Evolutionary conservation across 106 monocot genomes (phyloP), one percentile per base, ranked within the genome.

Genomic region (Amphibolis antarctica): DNA sequence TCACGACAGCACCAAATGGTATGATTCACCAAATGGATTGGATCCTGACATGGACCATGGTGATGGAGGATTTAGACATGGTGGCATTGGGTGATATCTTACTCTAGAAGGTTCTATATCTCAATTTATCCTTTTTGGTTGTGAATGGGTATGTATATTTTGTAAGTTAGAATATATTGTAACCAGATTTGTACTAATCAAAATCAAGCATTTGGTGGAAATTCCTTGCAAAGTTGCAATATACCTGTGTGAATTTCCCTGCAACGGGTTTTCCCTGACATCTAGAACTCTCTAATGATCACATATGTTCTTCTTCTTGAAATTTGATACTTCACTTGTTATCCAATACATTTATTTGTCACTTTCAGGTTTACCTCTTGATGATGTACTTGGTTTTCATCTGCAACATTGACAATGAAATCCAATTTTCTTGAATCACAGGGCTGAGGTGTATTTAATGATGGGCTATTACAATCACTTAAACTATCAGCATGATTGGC

Each of bases 21-120:
- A 74, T 74, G 73, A 74, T 55, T 66, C 73, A 49, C 73, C 73
- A 12, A 66, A 55, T 74, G 73, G 66, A 10, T 59, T 74, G 50
- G 73, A 74, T 42, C 65, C 57, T 9, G 66, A 46, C 15, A 43
- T 55, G 25, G 72, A 65, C 29, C 31, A 43, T 57, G 65, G 55
- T 11, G 65, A 74, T 66, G 73, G 66, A 66, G 59, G 24, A 13
- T 74, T 74, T 47, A 57, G 66, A 21, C 65, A 74, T 66, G 73
- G 66, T 15, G 73, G 73, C 46, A 74, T 74, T 31, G 65, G 56
- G 27, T 66, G 65, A 66, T 5, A 42, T 13, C 0, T 21, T 42
- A 44, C 28, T 53, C 23, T 47, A 60, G 42, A 53, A 44, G 27
- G 53, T 72, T 54, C 14, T 23, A 0, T 11, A 28, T 64, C 47